Percentiles rank a stretch among this genome's conserved stretches.
phyloP scores from a whole-genome alignment of 768 basidiomycete genomes.

The Tubosaeta sp. region DNA sequence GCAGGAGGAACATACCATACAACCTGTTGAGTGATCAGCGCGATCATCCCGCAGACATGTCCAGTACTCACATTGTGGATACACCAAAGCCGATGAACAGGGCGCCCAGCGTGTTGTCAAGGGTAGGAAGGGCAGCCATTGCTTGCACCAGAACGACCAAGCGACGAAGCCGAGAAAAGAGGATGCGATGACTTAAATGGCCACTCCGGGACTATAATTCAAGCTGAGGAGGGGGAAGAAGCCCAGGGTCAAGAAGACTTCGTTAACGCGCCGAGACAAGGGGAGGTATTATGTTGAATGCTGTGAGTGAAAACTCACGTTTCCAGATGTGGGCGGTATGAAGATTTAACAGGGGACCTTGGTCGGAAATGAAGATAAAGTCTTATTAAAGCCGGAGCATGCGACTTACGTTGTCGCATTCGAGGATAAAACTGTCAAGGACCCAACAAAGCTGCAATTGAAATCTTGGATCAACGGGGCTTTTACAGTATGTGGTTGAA shows the following conservation, averaged over 20 bases:
- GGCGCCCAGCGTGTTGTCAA: conserved; percentile 56
- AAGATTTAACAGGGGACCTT: conserved; percentile 1
- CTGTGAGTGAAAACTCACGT: background rate
- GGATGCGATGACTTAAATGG: background rate
- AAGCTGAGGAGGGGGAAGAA: background rate
- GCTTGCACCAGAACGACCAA: background rate
- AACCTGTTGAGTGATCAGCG: conserved; percentile 32
- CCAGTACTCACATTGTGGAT: conserved; percentile 33
- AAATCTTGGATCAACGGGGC: background rate
- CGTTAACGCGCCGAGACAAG: conserved; percentile 2
- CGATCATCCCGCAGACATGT: background rate
- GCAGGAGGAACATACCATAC: conserved; percentile 52
- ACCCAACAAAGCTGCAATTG: background rate
- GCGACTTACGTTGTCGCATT: conserved; percentile 2
- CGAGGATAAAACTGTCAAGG: conserved; percentile 5
- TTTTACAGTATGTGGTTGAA: background rate
- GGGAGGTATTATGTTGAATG: background rate
- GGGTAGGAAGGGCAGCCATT: conserved; percentile 17
- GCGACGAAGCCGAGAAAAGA: background rate
- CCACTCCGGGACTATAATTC: conserved; percentile 6
- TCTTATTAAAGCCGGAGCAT: background rate
- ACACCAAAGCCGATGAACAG: conserved; percentile 54
- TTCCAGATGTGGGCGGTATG: background rate
- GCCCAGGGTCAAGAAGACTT: background rate
- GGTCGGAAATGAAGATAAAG: background rate